Evolutionary conservation across 352 stramenopile genomes (phyloP), one percentile per base, ranked within the genome.

Genomic region (Globisporangium solare): DNA sequence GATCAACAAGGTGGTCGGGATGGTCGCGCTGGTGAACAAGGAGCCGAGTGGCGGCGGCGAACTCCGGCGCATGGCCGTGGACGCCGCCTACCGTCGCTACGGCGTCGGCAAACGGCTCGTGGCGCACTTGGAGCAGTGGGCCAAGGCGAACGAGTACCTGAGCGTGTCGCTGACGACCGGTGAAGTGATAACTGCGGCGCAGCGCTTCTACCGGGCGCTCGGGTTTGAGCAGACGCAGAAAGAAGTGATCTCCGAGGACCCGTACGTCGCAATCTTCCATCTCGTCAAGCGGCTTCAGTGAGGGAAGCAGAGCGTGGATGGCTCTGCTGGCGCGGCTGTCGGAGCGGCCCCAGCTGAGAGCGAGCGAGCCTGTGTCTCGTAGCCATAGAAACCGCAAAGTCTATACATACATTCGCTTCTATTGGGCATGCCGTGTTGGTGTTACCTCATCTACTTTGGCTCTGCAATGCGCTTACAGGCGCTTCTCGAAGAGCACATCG

Each of bases 51-150:
- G 49, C 2, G 51, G 59, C 10, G 71, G 66, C 24, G 73, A 86
- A 56, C 55, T 86, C 45, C 60, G 76, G 2, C 73, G 76, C 35
- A 74, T 86, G 64, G 70, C 73, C 4, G 62, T 83, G 27, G 65
- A 63, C 2, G 56, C 47, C 20, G 60, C 48, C 15, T 79, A 68
- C 54, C 71, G 71, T 8, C 68, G 68, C 17, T 61, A 67, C 27
- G 75, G 75, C 0, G 41, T 86, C 35, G 75, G 67, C 11, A 68
- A 66, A 11, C 54, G 56, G 20, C 60, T 84, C 2, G 67, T 84
- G 18, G 32, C 47, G 12, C 66, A 78, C 14, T 55, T 81, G 15
- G 74, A 84, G 63, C 37, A 39, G 7, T 84, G 71, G 71, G 71
- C 69, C 17, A 66, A 57, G 40, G 43, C 17, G 5, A 62, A 74